Percentiles rank a stretch among this genome's conserved stretches.
These are phyloP conservation scores for Rhododendron simsii DNA, from an alignment of 148 eudicot genomes.

Conservation along the genomic window DNA sequence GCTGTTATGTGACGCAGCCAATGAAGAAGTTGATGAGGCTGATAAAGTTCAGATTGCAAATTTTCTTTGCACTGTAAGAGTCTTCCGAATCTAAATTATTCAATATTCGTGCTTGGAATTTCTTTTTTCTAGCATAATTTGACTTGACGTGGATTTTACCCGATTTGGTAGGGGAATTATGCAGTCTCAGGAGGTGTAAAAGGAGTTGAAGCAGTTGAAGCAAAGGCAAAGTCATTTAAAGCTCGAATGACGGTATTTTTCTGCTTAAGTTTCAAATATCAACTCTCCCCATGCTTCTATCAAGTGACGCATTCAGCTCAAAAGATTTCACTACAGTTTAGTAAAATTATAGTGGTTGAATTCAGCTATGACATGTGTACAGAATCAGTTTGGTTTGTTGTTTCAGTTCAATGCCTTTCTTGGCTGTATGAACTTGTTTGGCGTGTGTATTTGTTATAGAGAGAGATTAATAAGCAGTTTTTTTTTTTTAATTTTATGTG, in stretches of 20 bases:
- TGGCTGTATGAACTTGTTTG: background rate
- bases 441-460: background rate
- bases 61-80: conserved; percentile 68
- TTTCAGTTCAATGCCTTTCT: background rate
- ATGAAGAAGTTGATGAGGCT: conserved; percentile 78
- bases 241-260: conserved; percentile 94
- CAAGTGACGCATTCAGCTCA: background rate
- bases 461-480: background rate
- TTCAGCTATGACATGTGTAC: background rate
- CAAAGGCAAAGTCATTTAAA: conserved; percentile 93
- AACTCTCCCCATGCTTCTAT: background rate
- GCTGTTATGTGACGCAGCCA: conserved; percentile 79
- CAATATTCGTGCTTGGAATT: background rate
- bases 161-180: conserved; percentile 66
- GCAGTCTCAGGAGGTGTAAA: conserved; percentile 95
- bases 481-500: background rate
- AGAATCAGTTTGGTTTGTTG: background rate
- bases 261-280: background rate
- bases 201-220: conserved; percentile 93
- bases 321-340: background rate
- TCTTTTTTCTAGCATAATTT: background rate
- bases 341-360: background rate
- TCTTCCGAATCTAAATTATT: background rate
- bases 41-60: conserved; percentile 82
- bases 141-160: background rate